Base-by-base conservation (phyloP, 495 filamentous ascomycete species). In the Xylaria sp. region DNA sequence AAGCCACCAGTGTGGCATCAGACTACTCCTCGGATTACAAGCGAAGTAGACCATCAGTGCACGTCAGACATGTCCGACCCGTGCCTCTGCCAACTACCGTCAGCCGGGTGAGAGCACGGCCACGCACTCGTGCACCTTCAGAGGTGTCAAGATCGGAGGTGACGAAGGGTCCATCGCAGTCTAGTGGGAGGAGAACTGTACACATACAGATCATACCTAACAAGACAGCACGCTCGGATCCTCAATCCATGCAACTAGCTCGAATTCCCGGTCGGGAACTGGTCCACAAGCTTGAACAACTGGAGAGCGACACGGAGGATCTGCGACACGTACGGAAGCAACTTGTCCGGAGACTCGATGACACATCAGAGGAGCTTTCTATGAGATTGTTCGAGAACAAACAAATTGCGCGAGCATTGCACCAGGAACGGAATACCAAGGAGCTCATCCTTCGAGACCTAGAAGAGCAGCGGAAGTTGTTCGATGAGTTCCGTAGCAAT, bases 401-500 rank as follows among this genome's bases (percentile, higher is more conserved):
- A 58, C 74, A 78, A 46, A 72, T 79, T 4, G 68, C 73, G 43
- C 76, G 73, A 35, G 69, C 58, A 15, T 66, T 77, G 6, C 69
- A 72, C 68, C 66, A 67, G 19, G 78, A 80, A 57, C 77, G 78
- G 17, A 72, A 74, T 59, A 69, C 71, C 50, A 78, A 77, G 58
- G 75, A 76, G 29, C 74, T 77, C 43, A 75, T 80, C 71, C 62
- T 74, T 66, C 53, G 80, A 74, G 74, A 82, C 61, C 75, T 84
- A 24, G 76, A 84, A 58, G 76, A 81, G 73, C 82, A 84, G 70
- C 77, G 77, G 63, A 75, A 78, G 61, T 74, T 84, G 50, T 74
- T 82, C 24, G 83, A 84, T 65, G 81, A 84, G 73, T 78, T 81
- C 70, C 79, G 81, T 26, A 81, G 75, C 77, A 80, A 81, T 74